Evolutionary conservation across 305 asterid genomes (phyloP), one percentile per base, ranked within the genome.

Genomic region (Rubia tinctorum): DNA sequence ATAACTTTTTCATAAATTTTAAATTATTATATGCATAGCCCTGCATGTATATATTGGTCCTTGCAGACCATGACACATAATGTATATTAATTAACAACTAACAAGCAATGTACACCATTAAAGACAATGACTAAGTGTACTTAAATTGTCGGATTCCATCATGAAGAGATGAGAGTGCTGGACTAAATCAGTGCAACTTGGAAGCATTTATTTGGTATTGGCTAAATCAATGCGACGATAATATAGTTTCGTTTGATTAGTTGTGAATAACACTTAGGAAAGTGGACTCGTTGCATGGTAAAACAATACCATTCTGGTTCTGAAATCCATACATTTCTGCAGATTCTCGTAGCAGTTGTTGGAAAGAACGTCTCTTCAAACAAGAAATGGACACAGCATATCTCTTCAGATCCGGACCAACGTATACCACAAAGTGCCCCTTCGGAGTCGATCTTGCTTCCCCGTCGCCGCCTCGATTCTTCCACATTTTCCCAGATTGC

Each of bases 391-490:
- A 59, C 30, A 59, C 37, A 3, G 9, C 64, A 10, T 2, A 59
- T 11, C 64, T 59, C 64, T 59, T 59, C 64, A 23, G 7, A 27
- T 59, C 64, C 17, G 23, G 64, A 22, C 64, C 64, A 59, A 59
- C 64, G 64, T 59, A 59, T 5, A 59, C 64, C 64, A 59, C 64
- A 23, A 59, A 59, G 3, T 59, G 64, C 64, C 64, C 64, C 64
- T 23, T 59, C 37, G 64, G 64, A 22, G 64, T 20, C 23, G 13
- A 6, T 59, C 64, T 59, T 59, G 1, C 64, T 23, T 27, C 20
- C 64, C 20, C 17, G 64, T 59, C 17, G 6, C 37, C 0, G 30
- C 17, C 14, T 45, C 51, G 13, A 20, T 22, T 59, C 64, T 23
- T 59, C 64, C 22, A 53, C 60, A 53, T 53, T 23, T 22, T 11